phyloP scores from a whole-genome alignment of 495 filamentous ascomycete species.

The Xeromyces bisporus region DNA sequence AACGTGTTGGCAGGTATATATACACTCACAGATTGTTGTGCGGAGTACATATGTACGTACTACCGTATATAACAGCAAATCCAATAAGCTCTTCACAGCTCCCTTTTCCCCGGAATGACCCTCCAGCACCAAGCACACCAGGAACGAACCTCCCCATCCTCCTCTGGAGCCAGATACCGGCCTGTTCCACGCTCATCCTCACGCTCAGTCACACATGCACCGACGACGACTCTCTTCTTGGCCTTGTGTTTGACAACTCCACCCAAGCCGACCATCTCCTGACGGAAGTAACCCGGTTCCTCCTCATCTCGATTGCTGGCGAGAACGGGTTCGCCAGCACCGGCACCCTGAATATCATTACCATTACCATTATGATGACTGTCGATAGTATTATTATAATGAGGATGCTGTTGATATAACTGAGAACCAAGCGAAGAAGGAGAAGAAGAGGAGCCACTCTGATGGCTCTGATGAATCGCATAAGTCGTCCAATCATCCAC shows the following conservation, averaged over 20 bases:
- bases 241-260: conserved; percentile 69
- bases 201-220: conserved; percentile 65
- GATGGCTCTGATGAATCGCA: not conserved
- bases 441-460: no score
- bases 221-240: conserved; percentile 57
- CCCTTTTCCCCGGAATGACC: conserved; percentile 19
- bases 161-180: conserved; percentile 49
- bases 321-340: no score
- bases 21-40: not conserved
- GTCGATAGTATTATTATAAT: not conserved
- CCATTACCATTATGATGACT: not conserved
- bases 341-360: not conserved
- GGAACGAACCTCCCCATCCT: conserved; percentile 26
- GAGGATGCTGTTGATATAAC: no score
- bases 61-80: not conserved
- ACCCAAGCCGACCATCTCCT: conserved; percentile 79
- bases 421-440: no score
- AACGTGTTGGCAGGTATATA: no score
- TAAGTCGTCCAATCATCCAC: conserved; percentile 30
- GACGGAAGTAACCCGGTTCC: conserved; percentile 52
- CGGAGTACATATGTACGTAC: not conserved
- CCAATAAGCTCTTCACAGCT: conserved; percentile 3
- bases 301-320: conserved; percentile 18
- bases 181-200: conserved; percentile 55
- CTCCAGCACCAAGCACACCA: conserved; percentile 39